Conservation (phyloP, 73 alveolate genomes). For the Paramecium caudatum region DNA sequence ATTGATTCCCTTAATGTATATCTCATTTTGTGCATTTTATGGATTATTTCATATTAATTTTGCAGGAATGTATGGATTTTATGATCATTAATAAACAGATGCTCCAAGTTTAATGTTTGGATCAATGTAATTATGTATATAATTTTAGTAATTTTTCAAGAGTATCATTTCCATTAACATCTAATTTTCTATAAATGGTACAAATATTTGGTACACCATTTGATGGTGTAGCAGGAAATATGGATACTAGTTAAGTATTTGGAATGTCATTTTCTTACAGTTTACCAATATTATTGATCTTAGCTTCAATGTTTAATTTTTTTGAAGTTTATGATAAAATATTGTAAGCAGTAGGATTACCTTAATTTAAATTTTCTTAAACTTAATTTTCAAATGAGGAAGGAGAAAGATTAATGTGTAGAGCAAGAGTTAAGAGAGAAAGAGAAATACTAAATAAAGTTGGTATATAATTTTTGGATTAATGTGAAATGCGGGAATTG, state of each 20-base stretch:
- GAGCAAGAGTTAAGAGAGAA: constrained; percentile 49
- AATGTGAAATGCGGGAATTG: constrained; percentile 3
- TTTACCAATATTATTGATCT: constrained; percentile 68
- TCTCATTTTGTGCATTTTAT: constrained; percentile 65
- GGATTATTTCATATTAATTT: constrained; percentile 54
- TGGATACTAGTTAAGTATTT: constrained; percentile 58
- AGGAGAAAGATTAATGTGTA: constrained; percentile 16
- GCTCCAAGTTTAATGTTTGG: constrained; percentile 71
- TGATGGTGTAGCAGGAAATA: constrained; percentile 64
- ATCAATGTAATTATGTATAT: constrained; percentile 20
- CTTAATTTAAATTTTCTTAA: neutral
- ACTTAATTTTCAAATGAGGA: neutral
- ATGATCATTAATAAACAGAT: constrained; percentile 57
- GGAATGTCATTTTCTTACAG: constrained; percentile 64
- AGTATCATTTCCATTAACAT: constrained; percentile 69
- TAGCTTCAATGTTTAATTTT: constrained; percentile 70
- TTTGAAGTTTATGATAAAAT: constrained; percentile 72
- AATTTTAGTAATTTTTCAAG: constrained; percentile 70
- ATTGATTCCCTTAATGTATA: constrained; percentile 49
- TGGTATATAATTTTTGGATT: neutral
- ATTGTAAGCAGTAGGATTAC: constrained; percentile 28
- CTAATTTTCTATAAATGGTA: constrained; percentile 60
- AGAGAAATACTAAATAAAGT: constrained; percentile 44
- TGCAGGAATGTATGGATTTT: constrained; percentile 66
- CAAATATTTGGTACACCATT: constrained; percentile 63